phyloP scores from a whole-genome alignment of 1,284 basidiomycete genomes.

The Trametes sp. region DNA sequence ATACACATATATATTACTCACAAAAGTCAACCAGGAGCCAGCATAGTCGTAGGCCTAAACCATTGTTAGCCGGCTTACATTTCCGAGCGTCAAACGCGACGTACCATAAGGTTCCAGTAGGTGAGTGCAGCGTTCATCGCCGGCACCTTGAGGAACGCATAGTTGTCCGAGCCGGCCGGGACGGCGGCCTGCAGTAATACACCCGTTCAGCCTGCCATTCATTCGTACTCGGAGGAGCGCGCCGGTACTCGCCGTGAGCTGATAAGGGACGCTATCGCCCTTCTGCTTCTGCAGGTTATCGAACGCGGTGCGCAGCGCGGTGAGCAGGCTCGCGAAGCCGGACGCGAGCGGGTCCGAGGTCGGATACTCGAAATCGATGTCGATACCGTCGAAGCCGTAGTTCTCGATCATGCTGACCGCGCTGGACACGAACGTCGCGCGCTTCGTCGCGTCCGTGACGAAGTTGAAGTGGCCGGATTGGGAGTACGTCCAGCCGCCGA shows the following conservation, averaged over 20 bases:
- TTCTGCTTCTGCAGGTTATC: constrained; percentile 58
- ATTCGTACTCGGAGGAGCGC: constrained; percentile 66
- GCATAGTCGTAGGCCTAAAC: constrained; percentile 82
- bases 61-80: too few relatives aligned
- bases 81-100: not conserved
- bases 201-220: too few relatives aligned
- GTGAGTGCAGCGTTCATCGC: constrained; percentile 80
- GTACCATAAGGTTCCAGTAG: constrained; percentile 94
- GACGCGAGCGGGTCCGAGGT: constrained; percentile 57
- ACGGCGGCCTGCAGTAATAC: constrained; percentile 43
- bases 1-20: constrained; percentile 28
- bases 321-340: constrained; percentile 66
- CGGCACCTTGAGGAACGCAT: constrained; percentile 67
- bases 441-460: constrained; percentile 58
- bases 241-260: constrained; percentile 53
- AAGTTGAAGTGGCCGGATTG: constrained; percentile 73
- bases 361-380: constrained; percentile 77
- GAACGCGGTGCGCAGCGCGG: constrained; percentile 63
- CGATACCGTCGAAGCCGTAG: constrained; percentile 88
- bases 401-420: constrained; percentile 83
- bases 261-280: constrained; percentile 66
- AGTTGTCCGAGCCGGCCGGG: constrained; percentile 75
- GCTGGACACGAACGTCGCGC: constrained; percentile 74
- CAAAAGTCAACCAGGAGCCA: constrained; percentile 70
- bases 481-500: constrained; percentile 82